phyloP scores from a whole-genome alignment of 768 basidiomycete species.

The Ramaria rubella region DNA sequence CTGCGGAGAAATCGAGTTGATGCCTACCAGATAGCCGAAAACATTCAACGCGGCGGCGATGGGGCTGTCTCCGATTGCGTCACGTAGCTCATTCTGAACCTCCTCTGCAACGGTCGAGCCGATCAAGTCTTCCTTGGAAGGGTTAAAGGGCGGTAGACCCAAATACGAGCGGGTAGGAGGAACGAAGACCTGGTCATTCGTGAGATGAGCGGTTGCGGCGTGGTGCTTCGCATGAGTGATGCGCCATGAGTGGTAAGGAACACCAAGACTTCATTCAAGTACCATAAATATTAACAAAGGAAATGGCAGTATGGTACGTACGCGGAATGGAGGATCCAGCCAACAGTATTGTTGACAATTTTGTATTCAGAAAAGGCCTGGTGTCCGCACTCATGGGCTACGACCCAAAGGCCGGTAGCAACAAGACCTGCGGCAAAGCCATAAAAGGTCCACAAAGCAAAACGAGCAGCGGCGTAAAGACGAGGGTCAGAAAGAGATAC shows the following conservation, averaged over 20 bases:
- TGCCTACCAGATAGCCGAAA: slow-evolving; percentile 53
- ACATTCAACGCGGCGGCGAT: slow-evolving; percentile 53
- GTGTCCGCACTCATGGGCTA: slow-evolving; percentile 94
- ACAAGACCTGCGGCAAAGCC: slow-evolving; percentile 79
- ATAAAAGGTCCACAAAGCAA: slow-evolving; percentile 75
- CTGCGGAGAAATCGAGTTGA: not conserved
- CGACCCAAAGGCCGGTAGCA: slow-evolving; percentile 88
- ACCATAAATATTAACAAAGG: slow-evolving; percentile 19
- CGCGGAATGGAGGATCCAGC: slow-evolving; percentile 90
- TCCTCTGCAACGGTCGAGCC: slow-evolving; percentile 62
- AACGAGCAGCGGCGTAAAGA: slow-evolving; percentile 54
- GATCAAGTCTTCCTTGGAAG: slow-evolving; percentile 54
- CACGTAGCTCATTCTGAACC: slow-evolving; percentile 67
- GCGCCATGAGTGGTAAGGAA: slow-evolving; percentile 96
- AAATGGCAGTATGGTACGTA: slow-evolving; percentile 31
- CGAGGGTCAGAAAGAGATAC: slow-evolving; percentile 52
- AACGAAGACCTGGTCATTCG: slow-evolving; percentile 93
- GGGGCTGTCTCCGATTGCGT: slow-evolving; percentile 89
- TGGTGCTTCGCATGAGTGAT: slow-evolving; percentile 94
- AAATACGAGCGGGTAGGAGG: slow-evolving; percentile 78
- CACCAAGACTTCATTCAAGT: slow-evolving; percentile 57
- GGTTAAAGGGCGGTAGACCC: slow-evolving; percentile 59
- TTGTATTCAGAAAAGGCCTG: slow-evolving; percentile 94
- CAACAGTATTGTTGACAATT: slow-evolving; percentile 83
- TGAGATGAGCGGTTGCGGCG: slow-evolving; percentile 89